phyloP scores from a whole-genome alignment of 208 protist genomes.

The Trichomonas vaginalis region DNA sequence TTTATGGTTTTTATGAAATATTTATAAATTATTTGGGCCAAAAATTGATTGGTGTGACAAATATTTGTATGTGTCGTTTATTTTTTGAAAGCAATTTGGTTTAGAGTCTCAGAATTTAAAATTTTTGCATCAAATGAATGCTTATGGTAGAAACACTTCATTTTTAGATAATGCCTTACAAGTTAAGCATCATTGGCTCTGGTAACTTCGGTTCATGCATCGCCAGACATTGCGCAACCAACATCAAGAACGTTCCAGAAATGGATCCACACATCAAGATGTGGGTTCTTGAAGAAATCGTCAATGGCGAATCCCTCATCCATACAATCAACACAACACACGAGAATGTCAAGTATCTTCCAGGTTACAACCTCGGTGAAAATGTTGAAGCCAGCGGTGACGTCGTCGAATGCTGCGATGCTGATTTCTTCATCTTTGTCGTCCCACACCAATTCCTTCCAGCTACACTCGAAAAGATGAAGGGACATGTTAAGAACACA shows the following conservation, averaged over 20 bases:
- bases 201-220: neutral
- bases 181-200: neutral
- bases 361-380: constrained; percentile 20
- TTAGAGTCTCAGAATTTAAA: too few relatives aligned
- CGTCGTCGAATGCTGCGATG: neutral
- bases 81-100: too few relatives aligned
- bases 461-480: neutral
- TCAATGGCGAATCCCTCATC: constrained; percentile 32
- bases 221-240: neutral
- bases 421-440: constrained; percentile 26
- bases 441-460: constrained; percentile 27
- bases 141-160: too few relatives aligned
- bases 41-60: too few relatives aligned
- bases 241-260: neutral
- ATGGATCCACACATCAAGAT: neutral
- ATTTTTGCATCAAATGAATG: too few relatives aligned
- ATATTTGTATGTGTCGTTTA: too few relatives aligned
- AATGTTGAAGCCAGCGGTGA: constrained; percentile 25
- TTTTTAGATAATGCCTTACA: neutral
- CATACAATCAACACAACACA: constrained; percentile 33
- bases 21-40: too few relatives aligned
- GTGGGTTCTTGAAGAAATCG: constrained; percentile 32
- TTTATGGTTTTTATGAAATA: too few relatives aligned
- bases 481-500: neutral
- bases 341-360: constrained; percentile 38